Evolutionary conservation across 495 filamentous ascomycete species (phyloP).

Genomic region (Lineolata rhizophorae): DNA sequence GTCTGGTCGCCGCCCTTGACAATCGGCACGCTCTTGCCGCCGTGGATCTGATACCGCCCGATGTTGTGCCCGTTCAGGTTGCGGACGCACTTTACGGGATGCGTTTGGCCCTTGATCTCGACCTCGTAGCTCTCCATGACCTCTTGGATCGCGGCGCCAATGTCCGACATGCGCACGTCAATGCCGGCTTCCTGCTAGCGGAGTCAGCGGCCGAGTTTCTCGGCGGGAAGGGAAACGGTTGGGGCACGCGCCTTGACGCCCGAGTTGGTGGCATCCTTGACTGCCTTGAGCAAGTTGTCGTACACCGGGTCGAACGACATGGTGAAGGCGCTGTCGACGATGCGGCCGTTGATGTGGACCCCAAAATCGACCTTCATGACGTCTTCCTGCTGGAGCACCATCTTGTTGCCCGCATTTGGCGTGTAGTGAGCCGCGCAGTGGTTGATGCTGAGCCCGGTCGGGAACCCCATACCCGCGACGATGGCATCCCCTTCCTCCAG

Average conservation of each 20-base stretch:
- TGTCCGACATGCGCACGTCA: conserved; percentile 37
- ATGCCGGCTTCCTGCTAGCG: conserved; percentile 30
- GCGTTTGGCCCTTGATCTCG: conserved; percentile 30
- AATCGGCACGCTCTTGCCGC: conserved; percentile 38
- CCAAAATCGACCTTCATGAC: conserved; percentile 52
- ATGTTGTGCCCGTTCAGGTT: conserved; percentile 39
- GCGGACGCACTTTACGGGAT: conserved; percentile 35
- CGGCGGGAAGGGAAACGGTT: too few species aligned
- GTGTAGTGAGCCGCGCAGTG: conserved; percentile 40
- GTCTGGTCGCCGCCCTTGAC: conserved; percentile 33
- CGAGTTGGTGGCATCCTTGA: conserved; percentile 41
- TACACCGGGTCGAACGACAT: conserved; percentile 38
- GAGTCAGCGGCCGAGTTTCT: too few species aligned
- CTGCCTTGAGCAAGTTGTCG: conserved; percentile 35
- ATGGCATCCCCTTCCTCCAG: conserved; percentile 34
- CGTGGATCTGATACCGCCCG: conserved; percentile 34
- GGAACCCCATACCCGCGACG: conserved; percentile 38
- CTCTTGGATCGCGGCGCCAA: conserved; percentile 41
- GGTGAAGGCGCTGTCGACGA: conserved; percentile 44
- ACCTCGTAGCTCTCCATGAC: conserved; percentile 47
- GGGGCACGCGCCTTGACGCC: conserved; percentile 27
- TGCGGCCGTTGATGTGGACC: conserved; percentile 40
- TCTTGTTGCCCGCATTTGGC: conserved; percentile 39
- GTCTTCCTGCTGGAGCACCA: conserved; percentile 30
- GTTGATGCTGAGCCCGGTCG: conserved; percentile 36